A percentile compares a stretch with the other conserved stretches of the same genome.
Conservation (phyloP, 352 stramenopile species). For the Globisporangium barbulae region DNA sequence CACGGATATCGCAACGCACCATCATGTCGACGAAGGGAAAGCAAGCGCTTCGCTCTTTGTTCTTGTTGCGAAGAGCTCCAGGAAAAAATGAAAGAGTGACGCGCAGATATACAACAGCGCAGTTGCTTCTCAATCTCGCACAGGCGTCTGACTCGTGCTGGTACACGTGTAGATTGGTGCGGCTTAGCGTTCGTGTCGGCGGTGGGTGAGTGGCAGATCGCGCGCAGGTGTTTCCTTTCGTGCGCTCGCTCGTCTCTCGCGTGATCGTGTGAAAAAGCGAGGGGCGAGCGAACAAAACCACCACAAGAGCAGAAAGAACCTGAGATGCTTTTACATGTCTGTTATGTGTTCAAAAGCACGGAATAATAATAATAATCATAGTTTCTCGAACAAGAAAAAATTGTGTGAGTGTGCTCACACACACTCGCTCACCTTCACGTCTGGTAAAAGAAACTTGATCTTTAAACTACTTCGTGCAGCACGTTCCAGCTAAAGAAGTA, state of each 20-base stretch:
- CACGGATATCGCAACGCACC: constrained; percentile 1
- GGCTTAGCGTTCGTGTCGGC: neutral
- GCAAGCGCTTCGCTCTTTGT: neutral
- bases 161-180: neutral
- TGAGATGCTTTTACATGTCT: no score
- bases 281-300: neutral
- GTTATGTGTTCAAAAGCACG: no score
- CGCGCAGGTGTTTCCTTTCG: neutral
- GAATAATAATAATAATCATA: no score
- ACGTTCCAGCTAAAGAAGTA: no score
- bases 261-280: no score
- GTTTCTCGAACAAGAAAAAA: no score
- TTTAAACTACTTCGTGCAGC: no score
- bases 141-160: neutral
- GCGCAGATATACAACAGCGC: neutral
- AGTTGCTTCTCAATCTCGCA: neutral
- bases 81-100: neutral
- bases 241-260: neutral
- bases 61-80: no score
- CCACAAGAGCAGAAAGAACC: no score
- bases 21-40: constrained; percentile 1
- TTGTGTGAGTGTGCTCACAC: no score
- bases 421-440: no score
- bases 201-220: neutral
- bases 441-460: no score